Base-by-base conservation (phyloP, 208 protist species). In the Acanthamoeba rhysodes region DNA sequence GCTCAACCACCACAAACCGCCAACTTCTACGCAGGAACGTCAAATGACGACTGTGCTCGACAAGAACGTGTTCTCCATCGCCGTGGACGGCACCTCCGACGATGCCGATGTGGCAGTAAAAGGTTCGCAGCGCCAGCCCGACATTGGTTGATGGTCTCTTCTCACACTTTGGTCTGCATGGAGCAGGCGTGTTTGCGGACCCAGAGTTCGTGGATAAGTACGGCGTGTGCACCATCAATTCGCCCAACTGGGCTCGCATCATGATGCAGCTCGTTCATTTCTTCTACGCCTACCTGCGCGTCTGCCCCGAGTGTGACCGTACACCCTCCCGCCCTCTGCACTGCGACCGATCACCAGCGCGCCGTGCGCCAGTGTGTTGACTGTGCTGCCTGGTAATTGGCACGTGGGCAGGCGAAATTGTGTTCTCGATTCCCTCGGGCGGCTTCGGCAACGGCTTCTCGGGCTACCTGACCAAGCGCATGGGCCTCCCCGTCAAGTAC, bases 161-260 rank as follows among this genome's bases (percentile, higher is more conserved):
- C 14, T 53, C 48, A 53, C 48, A 16, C 48, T 53, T 4, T 53
- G 14, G 48, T 87, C 70, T n/a, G 22, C 62, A 16, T 98, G 53
- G 96, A 0, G 0, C 99, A 96, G 90, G 90, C 14, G 88, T 99
- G 74, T 99, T 99, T 95, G 95, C 95, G 45, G 98, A 99, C 95
- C 68, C 12, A 2, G 72, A 72, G 5, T 98, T 99, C 94, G 98
- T 97, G 53, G 90, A 97, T 68, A 91, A 96, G 85, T 96, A 99
- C 37, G 48, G 48, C 27, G 96, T 99, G 16, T 98, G 97, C 41
- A 99, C 98, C 22, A 98, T 99, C 14, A 99, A 99, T 97, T 99
- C 98, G 59, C 99, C 99, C 97, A 99, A 99, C 98, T 99, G 98
- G 98, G 99, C 98, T 2, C 97, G 99, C 45, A 98, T 99, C 59